phyloP scores from a whole-genome alignment of 495 filamentous ascomycete genomes.

The Xylaria cubensis region DNA sequence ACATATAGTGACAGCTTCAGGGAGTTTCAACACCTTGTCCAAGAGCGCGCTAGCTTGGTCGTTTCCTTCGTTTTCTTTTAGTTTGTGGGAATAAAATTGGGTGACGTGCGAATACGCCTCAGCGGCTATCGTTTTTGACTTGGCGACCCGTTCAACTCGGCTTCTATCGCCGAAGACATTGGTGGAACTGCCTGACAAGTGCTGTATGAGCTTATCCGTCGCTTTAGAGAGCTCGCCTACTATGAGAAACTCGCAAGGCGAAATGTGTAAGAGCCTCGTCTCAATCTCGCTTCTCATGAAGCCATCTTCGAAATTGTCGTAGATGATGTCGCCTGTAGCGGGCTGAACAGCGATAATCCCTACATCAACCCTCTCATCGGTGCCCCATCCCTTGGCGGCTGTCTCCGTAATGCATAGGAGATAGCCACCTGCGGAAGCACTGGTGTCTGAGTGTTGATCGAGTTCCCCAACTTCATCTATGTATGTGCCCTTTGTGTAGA shows the following conservation, averaged over 20 bases:
- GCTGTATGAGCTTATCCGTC: slow-evolving; percentile 89
- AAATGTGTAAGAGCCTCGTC: slow-evolving; percentile 90
- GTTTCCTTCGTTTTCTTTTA: slow-evolving; percentile 61
- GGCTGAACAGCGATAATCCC: slow-evolving; percentile 96
- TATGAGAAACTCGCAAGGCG: slow-evolving; percentile 95
- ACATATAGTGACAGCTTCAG: slow-evolving; percentile 87
- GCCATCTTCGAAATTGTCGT: slow-evolving; percentile 95
- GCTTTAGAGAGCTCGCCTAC: slow-evolving; percentile 91
- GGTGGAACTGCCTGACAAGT: slow-evolving; percentile 82
- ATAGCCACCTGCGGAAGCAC: slow-evolving; percentile 81
- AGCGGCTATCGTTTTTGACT: slow-evolving; percentile 81
- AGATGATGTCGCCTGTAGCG: slow-evolving; percentile 93
- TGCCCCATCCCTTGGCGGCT: slow-evolving; percentile 81
- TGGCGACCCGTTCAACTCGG: slow-evolving; percentile 78
- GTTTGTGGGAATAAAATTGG: slow-evolving; percentile 90
- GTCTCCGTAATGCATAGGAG: slow-evolving; percentile 92
- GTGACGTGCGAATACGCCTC: slow-evolving; percentile 89
- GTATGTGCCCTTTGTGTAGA: slow-evolving; percentile 99
- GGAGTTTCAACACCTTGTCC: slow-evolving; percentile 83
- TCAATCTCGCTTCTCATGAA: slow-evolving; percentile 99
- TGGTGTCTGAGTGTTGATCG: slow-evolving; percentile 56
- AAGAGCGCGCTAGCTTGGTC: slow-evolving; percentile 66
- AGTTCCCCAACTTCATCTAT: slow-evolving; percentile 92
- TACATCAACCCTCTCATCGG: slow-evolving; percentile 91
- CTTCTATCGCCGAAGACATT: slow-evolving; percentile 93